A percentile compares a stretch with the other conserved stretches of the same genome.
These are phyloP conservation scores for Vicia sativa DNA, from an alignment of 306 rosid species.

Conservation along the genomic window DNA sequence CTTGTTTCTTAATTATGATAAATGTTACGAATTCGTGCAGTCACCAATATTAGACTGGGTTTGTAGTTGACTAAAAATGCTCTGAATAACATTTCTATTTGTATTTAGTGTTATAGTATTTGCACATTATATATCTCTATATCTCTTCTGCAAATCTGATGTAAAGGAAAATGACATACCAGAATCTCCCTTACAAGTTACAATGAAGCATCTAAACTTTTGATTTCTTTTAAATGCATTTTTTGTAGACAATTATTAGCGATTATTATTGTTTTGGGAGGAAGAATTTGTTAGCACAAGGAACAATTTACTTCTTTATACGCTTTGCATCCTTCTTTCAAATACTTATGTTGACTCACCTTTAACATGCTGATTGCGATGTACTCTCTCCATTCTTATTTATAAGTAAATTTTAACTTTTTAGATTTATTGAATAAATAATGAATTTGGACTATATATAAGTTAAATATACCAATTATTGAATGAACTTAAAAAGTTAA, in stretches of 20 bases:
- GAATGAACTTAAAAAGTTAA: too few species aligned
- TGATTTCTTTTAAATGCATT: constrained; percentile 11
- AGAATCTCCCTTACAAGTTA: constrained; percentile 28
- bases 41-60: constrained; percentile 29
- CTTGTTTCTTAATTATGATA: constrained; percentile 11
- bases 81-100: constrained; percentile 16
- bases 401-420: too few species aligned
- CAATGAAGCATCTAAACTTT: constrained; percentile 14
- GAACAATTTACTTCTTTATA: too few species aligned
- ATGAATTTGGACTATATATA: too few species aligned
- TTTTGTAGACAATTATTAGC: background rate
- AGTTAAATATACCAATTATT: too few species aligned
- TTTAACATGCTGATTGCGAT: too few species aligned
- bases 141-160: constrained; percentile 3
- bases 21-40: constrained; percentile 8
- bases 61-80: constrained; percentile 28
- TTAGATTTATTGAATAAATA: too few species aligned
- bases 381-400: too few species aligned
- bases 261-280: background rate
- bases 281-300: too few species aligned
- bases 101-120: constrained; percentile 25
- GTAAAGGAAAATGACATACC: constrained; percentile 26
- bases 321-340: too few species aligned
- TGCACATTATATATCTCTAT: constrained; percentile 15
- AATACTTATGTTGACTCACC: too few species aligned